Percentiles rank a stretch among this genome's conserved stretches.
phyloP scores from a whole-genome alignment of 1,284 basidiomycete genomes.

The Pseudozyma flocculosa region DNA sequence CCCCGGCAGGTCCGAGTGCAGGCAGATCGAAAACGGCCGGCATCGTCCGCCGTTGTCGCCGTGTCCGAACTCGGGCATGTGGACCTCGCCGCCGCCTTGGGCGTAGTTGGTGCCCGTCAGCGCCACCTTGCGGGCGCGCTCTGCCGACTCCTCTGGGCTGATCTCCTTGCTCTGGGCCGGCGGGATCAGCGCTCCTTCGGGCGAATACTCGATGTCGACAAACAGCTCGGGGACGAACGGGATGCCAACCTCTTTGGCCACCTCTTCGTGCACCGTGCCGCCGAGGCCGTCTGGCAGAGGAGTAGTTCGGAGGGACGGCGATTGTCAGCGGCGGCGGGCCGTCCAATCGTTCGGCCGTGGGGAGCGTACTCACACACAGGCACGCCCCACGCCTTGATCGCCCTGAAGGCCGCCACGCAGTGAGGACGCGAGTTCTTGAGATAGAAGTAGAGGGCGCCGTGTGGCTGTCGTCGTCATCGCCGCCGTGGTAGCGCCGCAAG shows the following conservation, averaged over 20 bases:
- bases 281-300: constrained; percentile 12
- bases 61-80: constrained; percentile 15
- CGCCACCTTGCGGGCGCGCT: constrained; percentile 15
- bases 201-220: constrained; percentile 27
- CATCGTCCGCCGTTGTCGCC: constrained; percentile 8
- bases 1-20: constrained; percentile 19
- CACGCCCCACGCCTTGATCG: constrained; percentile 20
- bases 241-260: constrained; percentile 12
- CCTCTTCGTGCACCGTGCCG: constrained; percentile 17
- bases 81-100: constrained; percentile 12
- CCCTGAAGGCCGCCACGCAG: constrained; percentile 16
- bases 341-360: too few relatives aligned
- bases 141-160: constrained; percentile 19
- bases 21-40: constrained; percentile 25
- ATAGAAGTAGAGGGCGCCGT: constrained; percentile 30
- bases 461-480: constrained; percentile 10
- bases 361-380: constrained; percentile 27
- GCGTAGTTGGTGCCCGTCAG: constrained; percentile 16
- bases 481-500: too few relatives aligned
- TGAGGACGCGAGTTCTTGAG: constrained; percentile 11
- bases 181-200: constrained; percentile 19
- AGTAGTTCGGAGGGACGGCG: background rate
- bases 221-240: constrained; percentile 28
- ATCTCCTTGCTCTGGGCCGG: constrained; percentile 23
- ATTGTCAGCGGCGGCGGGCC: background rate